A percentile compares a stretch with the other conserved stretches of the same genome.
Evolutionary conservation across 148 eudicot species (phyloP).

Genomic region (Chenopodium berlandieri): DNA sequence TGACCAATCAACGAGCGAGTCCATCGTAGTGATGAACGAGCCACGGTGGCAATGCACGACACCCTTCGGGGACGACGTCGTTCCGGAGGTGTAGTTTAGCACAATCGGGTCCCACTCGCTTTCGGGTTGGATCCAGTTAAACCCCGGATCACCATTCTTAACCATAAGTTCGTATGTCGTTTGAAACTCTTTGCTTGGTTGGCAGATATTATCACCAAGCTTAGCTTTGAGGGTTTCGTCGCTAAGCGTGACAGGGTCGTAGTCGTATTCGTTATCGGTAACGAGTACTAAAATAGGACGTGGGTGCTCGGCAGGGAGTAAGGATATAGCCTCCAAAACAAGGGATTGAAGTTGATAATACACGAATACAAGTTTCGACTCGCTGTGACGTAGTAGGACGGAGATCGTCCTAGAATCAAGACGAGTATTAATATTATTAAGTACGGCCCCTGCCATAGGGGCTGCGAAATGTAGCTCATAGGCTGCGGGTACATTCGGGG

Average conservation of each 20-base stretch:
- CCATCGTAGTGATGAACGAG: conserved; percentile 34
- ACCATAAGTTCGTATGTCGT: conserved; percentile 20
- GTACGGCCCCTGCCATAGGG: conserved; percentile 29
- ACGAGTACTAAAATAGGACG: conserved; percentile 17
- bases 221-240: background rate
- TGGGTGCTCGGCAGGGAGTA: conserved; percentile 14
- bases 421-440: conserved; percentile 21
- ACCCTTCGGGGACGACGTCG: conserved; percentile 61
- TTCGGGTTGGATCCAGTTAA: conserved; percentile 16
- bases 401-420: conserved; percentile 25
- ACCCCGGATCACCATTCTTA: conserved; percentile 10
- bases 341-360: conserved; percentile 18
- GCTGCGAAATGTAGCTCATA: conserved; percentile 26
- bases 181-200: background rate
- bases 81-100: conserved; percentile 65
- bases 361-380: conserved; percentile 24
- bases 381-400: conserved; percentile 17
- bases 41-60: conserved; percentile 52
- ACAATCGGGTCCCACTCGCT: conserved; percentile 27
- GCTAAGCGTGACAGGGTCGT: background rate
- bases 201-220: background rate
- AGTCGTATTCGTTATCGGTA: conserved; percentile 15
- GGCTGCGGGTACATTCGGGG: conserved; percentile 26
- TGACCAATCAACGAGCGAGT: conserved; percentile 49
- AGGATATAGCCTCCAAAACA: conserved; percentile 19